phyloP scores from a whole-genome alignment of 2,329 filamentous ascomycete genomes.

The Apiospora malaysiana region DNA sequence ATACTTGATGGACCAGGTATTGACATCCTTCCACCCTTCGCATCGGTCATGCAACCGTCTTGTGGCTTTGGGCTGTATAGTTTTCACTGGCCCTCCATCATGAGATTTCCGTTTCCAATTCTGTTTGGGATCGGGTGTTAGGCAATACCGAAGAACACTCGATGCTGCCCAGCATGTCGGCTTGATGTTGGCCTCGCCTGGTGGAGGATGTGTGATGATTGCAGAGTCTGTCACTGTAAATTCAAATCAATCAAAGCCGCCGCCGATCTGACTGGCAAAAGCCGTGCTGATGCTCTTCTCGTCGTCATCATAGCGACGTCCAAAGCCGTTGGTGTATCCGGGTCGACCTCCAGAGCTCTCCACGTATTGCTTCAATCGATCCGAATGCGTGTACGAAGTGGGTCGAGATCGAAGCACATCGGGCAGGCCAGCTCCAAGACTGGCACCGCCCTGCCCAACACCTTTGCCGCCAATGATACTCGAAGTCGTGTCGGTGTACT shows the following conservation, averaged over 20 bases:
- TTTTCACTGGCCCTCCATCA: constrained; percentile 8
- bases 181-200: neutral
- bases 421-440: constrained; percentile 80
- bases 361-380: constrained; percentile 92
- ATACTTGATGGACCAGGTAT: neutral
- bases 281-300: constrained; percentile 95
- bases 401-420: constrained; percentile 71
- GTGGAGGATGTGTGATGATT: neutral
- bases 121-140: constrained; percentile 1
- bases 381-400: constrained; percentile 75
- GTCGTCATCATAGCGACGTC: constrained; percentile 83
- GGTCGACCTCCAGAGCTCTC: constrained; percentile 76
- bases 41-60: neutral
- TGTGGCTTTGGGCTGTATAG: neutral
- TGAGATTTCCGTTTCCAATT: constrained; percentile 8
- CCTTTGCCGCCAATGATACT: constrained; percentile 79
- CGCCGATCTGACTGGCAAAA: constrained; percentile 92
- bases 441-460: constrained; percentile 84
- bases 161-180: constrained; percentile 2
- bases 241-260: constrained; percentile 43
- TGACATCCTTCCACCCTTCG: neutral
- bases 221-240: constrained; percentile 14
- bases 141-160: neutral
- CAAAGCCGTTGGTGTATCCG: constrained; percentile 70
- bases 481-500: constrained; percentile 82